phyloP scores from a whole-genome alignment of 345 rosid species.

The Citrus trifoliata region DNA sequence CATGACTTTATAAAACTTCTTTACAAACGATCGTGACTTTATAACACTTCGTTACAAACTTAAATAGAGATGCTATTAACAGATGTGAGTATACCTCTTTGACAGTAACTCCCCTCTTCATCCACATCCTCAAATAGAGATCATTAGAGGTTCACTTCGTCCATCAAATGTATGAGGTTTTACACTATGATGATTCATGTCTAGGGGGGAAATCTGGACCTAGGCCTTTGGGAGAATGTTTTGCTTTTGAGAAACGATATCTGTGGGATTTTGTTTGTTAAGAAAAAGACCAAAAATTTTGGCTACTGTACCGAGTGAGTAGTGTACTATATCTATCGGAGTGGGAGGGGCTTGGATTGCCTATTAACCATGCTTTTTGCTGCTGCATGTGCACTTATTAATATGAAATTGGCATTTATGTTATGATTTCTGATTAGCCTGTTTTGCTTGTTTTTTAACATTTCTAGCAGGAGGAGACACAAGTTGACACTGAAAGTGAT shows the following conservation, averaged over 20 bases:
- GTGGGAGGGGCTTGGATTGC: not conserved
- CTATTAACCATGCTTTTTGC: not conserved
- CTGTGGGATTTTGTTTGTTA: not conserved
- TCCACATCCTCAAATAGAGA: not conserved
- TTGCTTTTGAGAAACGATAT: not conserved
- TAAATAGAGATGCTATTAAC: not conserved
- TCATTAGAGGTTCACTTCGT: not conserved
- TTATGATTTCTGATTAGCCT: slow-evolving; percentile 10
- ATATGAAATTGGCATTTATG: not conserved
- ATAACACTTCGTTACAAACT: not conserved
- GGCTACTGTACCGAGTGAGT: not conserved
- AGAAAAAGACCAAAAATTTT: not conserved
- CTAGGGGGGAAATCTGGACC: not conserved
- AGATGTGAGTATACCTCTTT: not conserved
- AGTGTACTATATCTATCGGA: not conserved
- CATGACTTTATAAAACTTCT: not conserved
- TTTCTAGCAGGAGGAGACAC: slow-evolving; percentile 74
- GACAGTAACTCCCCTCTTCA: not conserved
- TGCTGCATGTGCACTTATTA: not conserved
- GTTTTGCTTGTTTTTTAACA: slow-evolving; percentile 7
- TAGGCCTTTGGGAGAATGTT: not conserved
- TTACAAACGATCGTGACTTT: not conserved
- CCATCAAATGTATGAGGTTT: not conserved
- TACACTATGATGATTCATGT: not conserved
- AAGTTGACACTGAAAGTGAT: slow-evolving; percentile 89